phyloP scores from a whole-genome alignment of 768 basidiomycete genomes.

The Leucocoprinus leucothites region DNA sequence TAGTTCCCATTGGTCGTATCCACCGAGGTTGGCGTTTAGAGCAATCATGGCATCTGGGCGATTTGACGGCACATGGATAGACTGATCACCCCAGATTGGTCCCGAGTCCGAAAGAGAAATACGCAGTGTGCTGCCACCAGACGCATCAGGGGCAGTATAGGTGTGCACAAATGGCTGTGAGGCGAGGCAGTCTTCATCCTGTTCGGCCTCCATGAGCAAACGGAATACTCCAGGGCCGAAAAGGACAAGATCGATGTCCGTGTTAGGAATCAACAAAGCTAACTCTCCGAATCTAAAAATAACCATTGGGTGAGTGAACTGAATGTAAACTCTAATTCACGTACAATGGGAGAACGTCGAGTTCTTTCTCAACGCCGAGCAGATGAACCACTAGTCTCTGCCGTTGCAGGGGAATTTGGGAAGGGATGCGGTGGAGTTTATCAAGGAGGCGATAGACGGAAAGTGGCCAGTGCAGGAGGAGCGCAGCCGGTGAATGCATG shows the following conservation, averaged over 20 bases:
- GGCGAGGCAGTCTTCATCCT: conserved; percentile 23
- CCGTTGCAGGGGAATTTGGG: conserved; percentile 21
- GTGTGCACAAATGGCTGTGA: conserved; percentile 22
- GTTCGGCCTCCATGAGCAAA: conserved; percentile 27
- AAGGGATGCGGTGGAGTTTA: conserved; percentile 27
- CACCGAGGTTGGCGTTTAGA: conserved; percentile 35
- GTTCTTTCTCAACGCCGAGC: conserved; percentile 37
- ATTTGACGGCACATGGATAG: conserved; percentile 5
- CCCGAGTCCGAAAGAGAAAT: conserved; percentile 27
- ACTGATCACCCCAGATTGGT: conserved; percentile 15
- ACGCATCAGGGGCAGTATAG: conserved; percentile 34
- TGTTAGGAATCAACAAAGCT: conserved; percentile 40
- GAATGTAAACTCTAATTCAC: neutral
- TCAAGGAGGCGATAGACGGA: conserved; percentile 35
- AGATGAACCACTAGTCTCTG: conserved; percentile 31
- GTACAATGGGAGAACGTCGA: conserved; percentile 16
- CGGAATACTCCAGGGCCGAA: conserved; percentile 32
- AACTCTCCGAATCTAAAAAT: conserved; percentile 39
- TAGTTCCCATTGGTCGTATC: conserved; percentile 33
- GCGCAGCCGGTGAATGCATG: conserved; percentile 37
- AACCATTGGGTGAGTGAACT: neutral
- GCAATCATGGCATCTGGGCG: conserved; percentile 41
- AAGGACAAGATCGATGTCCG: conserved; percentile 40
- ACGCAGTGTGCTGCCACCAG: conserved; percentile 35
- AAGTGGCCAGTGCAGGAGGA: conserved; percentile 43